Evolutionary conservation across 2,329 filamentous ascomycete genomes (phyloP), one percentile per base, ranked within the genome.

Genomic region (Pseudogymnoascus sp.): DNA sequence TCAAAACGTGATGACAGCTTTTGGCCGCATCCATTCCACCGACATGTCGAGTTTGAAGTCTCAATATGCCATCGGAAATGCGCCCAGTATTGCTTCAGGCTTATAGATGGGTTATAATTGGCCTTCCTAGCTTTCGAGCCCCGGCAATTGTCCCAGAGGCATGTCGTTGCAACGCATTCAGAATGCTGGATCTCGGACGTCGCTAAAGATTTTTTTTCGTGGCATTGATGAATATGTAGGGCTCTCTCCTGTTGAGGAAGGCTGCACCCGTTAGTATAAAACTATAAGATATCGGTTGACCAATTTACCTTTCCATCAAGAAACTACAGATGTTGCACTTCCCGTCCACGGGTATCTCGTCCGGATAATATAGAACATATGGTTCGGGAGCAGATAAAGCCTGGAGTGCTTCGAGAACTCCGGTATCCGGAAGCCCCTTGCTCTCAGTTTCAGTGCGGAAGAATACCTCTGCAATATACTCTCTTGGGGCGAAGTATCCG

Each of bases 171-270:
- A 25, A 53, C 46, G 46, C 46, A 53, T 21, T 53, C 21, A 53
- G 46, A 53, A 53, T 53, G 46, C 46, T 53, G 21, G 25, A 53
- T 53, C 46, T 53, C 8, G 21, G 46, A 53, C 46, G 46, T 53
- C 21, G 21, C 46, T 53, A 53, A 16, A 53, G 18, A 23, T 53
- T 53, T 53, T 53, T 53, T 53, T 53, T 53, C 4, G 46, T 53
- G 21, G 46, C 46, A 53, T 53, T 53, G 21, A 53, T 53, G 46
- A 23, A 53, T 53, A 53, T 53, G 46, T 53, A 53, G 46, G 46
- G 46, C 46, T 53, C 46, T 53, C 46, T 53, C 46, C 46, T 53
- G 46, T 53, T 53, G 21, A 53, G 46, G 46, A 53, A 53, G 46
- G 46, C 46, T 53, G 46, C 46, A 53, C 25, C 8, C 18, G 46